phyloP scores from a whole-genome alignment of 192 early-diverging fungal species.

The Spinellus fusiger region DNA sequence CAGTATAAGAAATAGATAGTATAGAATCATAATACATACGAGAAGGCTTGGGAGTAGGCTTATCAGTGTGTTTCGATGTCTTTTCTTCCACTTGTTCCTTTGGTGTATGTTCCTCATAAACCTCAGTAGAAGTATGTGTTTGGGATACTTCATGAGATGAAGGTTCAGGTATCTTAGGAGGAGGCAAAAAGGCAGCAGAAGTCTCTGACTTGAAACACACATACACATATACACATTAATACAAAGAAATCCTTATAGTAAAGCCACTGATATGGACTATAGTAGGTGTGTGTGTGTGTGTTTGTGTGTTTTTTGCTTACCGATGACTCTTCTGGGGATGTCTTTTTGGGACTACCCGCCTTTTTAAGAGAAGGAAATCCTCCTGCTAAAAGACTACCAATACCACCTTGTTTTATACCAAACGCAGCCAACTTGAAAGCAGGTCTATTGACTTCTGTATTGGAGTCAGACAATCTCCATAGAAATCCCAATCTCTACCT shows the following conservation, averaged over 20 bases:
- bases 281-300: no score
- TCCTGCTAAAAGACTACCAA: conserved; percentile 69
- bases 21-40: not conserved
- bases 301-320: not conserved
- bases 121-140: no score
- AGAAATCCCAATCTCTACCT: no score
- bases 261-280: no score
- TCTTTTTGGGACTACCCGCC: conserved; percentile 18
- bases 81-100: no score
- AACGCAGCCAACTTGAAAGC: conserved; percentile 66
- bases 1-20: not conserved
- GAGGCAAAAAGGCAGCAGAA: no score
- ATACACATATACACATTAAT: not conserved
- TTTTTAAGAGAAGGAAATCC: conserved; percentile 66
- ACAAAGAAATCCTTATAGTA: not conserved
- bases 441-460: not conserved
- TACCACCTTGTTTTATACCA: conserved; percentile 74
- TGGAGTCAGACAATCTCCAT: no score
- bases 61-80: no score
- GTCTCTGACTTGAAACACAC: not conserved
- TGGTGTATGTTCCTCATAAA: no score
- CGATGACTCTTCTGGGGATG: not conserved
- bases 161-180: no score
- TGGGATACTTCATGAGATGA: no score
- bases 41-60: not conserved